Conservation (phyloP, 1,284 basidiomycete species). For the Leccinum fuscescens region DNA sequence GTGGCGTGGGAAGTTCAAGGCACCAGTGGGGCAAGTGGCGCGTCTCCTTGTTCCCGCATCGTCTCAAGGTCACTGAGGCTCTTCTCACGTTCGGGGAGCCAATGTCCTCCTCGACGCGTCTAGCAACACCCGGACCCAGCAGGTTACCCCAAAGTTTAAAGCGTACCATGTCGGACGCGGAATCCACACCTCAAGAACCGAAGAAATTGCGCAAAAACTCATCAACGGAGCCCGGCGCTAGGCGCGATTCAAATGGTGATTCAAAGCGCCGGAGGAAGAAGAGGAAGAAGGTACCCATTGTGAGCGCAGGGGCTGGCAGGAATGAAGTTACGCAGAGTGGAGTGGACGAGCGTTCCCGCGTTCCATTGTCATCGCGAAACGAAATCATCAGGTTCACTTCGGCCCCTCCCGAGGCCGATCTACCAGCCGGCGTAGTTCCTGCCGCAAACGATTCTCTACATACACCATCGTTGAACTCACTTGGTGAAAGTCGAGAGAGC, state of each 20-base stretch:
- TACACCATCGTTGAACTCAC: conserved; percentile 2
- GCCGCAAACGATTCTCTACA: background rate
- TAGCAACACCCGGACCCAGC: conserved; percentile 18
- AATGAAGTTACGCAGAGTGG: conserved; percentile 11
- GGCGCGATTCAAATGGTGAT: conserved; percentile 38
- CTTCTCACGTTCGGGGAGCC: background rate
- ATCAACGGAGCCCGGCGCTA: conserved; percentile 22
- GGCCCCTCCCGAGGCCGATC: conserved; percentile 13
- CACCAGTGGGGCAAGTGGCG: background rate
- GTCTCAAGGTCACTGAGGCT: background rate
- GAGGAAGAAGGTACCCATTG: conserved; percentile 41
- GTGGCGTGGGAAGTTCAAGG: conserved; percentile 29
- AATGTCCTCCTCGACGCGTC: conserved; percentile 28
- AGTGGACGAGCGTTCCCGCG: conserved; percentile 15
- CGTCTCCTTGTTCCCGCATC: conserved; percentile 1
- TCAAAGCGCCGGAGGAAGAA: conserved; percentile 42
- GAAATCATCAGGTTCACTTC: conserved; percentile 29
- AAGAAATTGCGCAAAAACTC: conserved; percentile 27
- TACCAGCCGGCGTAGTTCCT: background rate
- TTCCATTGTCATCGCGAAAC: conserved; percentile 26
- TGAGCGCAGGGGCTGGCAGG: conserved; percentile 15
- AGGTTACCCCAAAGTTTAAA: conserved; percentile 14
- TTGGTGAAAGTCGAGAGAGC: background rate
- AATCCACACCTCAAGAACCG: conserved; percentile 13
- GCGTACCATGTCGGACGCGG: conserved; percentile 24